phyloP scores from a whole-genome alignment of 768 basidiomycete species.

The Suillus luteus region DNA sequence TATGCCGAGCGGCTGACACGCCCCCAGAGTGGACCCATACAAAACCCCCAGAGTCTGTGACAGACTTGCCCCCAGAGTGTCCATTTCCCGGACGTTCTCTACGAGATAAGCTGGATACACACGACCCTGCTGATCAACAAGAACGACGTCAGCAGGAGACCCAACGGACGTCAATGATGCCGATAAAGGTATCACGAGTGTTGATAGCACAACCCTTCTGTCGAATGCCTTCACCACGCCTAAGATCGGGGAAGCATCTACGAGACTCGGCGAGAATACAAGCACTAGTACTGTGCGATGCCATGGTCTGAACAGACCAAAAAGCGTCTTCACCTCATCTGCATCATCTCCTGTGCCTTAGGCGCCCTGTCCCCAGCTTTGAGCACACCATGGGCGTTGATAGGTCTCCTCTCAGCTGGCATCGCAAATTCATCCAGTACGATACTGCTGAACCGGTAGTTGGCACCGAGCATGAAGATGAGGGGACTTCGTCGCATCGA shows the following conservation, averaged over 20 bases:
- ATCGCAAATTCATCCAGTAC: constrained; percentile 12
- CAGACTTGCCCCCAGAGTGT: no score
- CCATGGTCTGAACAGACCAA: constrained; percentile 30
- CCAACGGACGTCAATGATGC: not conserved
- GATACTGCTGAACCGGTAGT: constrained; percentile 18
- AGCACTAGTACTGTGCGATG: constrained; percentile 19
- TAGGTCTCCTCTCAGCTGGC: not conserved
- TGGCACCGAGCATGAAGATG: constrained; percentile 34
- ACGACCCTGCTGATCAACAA: constrained; percentile 37
- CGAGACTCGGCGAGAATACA: constrained; percentile 7
- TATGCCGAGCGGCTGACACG: no score
- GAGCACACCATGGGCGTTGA: constrained; percentile 12
- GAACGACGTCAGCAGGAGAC: constrained; percentile 28
- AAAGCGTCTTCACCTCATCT: constrained; percentile 23
- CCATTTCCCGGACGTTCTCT: no score
- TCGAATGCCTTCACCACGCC: not conserved
- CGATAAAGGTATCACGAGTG: not conserved
- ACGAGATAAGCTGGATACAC: constrained; percentile 39
- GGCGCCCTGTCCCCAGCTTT: constrained; percentile 18
- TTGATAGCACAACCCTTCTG: not conserved
- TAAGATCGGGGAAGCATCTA: constrained; percentile 13
- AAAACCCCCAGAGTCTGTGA: no score
- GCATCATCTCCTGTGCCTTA: constrained; percentile 21
- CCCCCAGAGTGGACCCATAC: no score
- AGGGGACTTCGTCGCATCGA: constrained; percentile 19